These are phyloP conservation scores for Capronia epimyces DNA, from an alignment of 2,329 filamentous ascomycete genomes.

Conservation along the genomic window DNA sequence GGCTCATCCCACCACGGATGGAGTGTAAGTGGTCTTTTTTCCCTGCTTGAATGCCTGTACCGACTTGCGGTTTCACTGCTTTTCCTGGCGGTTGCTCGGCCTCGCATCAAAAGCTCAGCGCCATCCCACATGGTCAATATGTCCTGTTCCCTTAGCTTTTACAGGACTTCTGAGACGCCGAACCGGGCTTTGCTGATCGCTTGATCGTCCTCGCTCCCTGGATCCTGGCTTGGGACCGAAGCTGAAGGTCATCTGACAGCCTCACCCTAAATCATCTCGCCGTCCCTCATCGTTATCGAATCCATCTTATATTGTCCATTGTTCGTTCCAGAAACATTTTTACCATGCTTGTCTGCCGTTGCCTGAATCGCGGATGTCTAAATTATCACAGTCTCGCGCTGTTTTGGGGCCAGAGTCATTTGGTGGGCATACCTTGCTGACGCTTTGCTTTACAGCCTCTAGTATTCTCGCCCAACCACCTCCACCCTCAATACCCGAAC, in stretches of 20 bases:
- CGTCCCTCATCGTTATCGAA: slow-evolving; percentile 20
- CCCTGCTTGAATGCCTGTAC: background rate
- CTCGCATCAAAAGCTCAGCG: slow-evolving; percentile 4
- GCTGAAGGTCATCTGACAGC: slow-evolving; percentile 6
- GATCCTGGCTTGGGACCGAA: background rate
- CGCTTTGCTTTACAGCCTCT: slow-evolving; percentile 25
- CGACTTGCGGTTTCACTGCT: background rate
- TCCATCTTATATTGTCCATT: slow-evolving; percentile 23
- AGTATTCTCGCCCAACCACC: slow-evolving; percentile 19
- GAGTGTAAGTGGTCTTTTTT: slow-evolving; percentile 21
- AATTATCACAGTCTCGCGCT: slow-evolving; percentile 7
- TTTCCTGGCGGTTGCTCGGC: slow-evolving; percentile 22
- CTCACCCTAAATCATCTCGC: slow-evolving; percentile 20
- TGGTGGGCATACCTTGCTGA: slow-evolving; percentile 28
- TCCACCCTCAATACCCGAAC: slow-evolving; percentile 19
- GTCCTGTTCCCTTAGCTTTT: background rate
- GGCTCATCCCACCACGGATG: slow-evolving; percentile 18
- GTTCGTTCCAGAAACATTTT: slow-evolving; percentile 16
- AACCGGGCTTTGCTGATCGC: background rate
- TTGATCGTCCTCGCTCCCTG: slow-evolving; percentile 2
- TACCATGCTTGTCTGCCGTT: slow-evolving; percentile 2
- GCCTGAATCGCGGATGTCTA: slow-evolving; percentile 18
- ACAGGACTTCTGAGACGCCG: slow-evolving; percentile 1
- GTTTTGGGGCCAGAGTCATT: slow-evolving; percentile 6
- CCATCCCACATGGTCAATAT: slow-evolving; percentile 1